These are phyloP conservation scores for Tausonia pullulans DNA, from an alignment of 1,284 basidiomycete genomes.

Conservation along the genomic window DNA sequence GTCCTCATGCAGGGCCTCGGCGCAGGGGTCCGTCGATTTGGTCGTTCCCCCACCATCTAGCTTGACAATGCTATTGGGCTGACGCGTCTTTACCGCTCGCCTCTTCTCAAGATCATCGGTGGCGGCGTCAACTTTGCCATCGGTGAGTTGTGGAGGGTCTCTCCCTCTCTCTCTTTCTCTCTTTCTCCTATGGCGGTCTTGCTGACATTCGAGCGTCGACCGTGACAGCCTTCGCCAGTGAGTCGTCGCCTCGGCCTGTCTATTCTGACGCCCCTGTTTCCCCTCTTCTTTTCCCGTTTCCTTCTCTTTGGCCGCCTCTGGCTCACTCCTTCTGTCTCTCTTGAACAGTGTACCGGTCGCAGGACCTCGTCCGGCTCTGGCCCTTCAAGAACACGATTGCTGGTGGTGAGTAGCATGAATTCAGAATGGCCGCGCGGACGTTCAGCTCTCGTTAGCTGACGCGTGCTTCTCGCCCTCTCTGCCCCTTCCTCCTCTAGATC, in stretches of 20 bases:
- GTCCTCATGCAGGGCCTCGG: slow-evolving; percentile 19
- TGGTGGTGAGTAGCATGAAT: slow-evolving; percentile 18
- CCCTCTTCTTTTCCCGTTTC: neutral
- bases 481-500: slow-evolving; percentile 20
- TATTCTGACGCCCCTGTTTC: too few relatives aligned
- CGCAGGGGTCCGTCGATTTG: slow-evolving; percentile 20
- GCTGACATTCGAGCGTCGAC: neutral
- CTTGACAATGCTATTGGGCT: neutral
- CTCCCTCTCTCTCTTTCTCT: neutral
- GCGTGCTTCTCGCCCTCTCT: neutral
- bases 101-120: slow-evolving; percentile 22
- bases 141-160: too few relatives aligned
- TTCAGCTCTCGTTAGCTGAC: neutral
- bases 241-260: too few relatives aligned
- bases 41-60: slow-evolving; percentile 10
- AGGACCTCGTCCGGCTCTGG: slow-evolving; percentile 30
- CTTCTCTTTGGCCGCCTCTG: slow-evolving; percentile 25
- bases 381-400: slow-evolving; percentile 34
- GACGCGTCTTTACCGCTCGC: neutral
- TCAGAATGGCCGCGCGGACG: neutral
- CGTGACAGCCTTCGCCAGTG: neutral
- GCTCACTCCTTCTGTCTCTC: slow-evolving; percentile 19
- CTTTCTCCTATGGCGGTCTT: neutral
- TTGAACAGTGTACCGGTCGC: neutral
- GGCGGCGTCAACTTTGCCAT: slow-evolving; percentile 34